Base-by-base conservation (phyloP, 352 stramenopile species). In the Plasmopara muralis region DNA sequence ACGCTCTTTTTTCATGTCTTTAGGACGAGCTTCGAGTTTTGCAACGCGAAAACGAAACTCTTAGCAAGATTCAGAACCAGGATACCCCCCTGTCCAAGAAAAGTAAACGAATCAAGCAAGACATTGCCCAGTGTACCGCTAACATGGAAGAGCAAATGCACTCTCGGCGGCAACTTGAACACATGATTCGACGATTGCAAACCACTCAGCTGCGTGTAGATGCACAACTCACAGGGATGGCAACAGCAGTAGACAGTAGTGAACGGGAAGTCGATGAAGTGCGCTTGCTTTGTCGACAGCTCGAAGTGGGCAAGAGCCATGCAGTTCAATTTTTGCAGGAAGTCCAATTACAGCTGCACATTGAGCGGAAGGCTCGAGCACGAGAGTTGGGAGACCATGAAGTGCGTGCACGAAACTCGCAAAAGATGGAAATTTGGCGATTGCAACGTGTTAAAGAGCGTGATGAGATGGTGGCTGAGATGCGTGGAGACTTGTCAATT, bases 131-230 rank as follows among this genome's bases (percentile, higher is more conserved):
- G 25, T 88, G 76, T 47, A 89, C 77, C 39, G 31, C 68, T 13
- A 77, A 68, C 0, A 89, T 88, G 78, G 82, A 93, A 46, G 77
- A 90, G 52, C 77, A 93, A 62, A 85, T 89, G 74, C 74, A 89
- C 59, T 45, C 72, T 13, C 64, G 78, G 5, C 50, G 80, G 39
- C 79, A 90, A 46, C 66, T 89, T 3, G 79, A 90, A 58, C 82
- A 90, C 70, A 90, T 93, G 82, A 72, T 88, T 41, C 72, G 80
- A 9, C 75, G 82, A 0, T 63, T 93, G 6, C 77, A 90, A 57
- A 87, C 75, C 3, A 83, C 74, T 0, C 80, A 90, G 31, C 57
- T 90, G 25, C 76, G 77, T 20, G 75, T 89, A 12, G 72, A 89
- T 31, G 55, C 75, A 14, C 82, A 93, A 28, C 58, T 93, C 13